Base-by-base conservation (phyloP, 108 stramenopile species). In the Fragilaria crotonensis region DNA sequence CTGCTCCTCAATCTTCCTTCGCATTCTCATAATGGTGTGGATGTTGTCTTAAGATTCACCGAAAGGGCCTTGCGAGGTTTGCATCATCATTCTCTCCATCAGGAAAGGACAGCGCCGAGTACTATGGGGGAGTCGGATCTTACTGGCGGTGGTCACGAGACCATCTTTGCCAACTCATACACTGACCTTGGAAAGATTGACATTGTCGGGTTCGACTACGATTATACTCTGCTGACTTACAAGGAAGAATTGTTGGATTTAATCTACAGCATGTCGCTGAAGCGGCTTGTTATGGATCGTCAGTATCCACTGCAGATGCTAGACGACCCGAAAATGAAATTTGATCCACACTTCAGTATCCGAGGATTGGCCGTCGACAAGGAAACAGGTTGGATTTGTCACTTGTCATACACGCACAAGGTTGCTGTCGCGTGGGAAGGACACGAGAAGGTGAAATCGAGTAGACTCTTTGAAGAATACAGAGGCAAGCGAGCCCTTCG, bases 211-310 rank as follows among this genome's bases (percentile, higher is more conserved):
- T 98, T 96, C 57, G 97, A 98, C 65, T 96, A 89, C 59, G 97
- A 98, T 66, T 98, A 96, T 60, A 98, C 97, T 2, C 79, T 98
- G 4, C 90, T 94, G 18, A 90, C 93, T 9, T 98, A 95, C 61
- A 87, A 73, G 3, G 71, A 84, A 29, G 84, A 92, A 59, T 65
- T 95, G 23, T 65, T 94, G 62, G 68, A 74, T 2, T 77, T 97
- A 41, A 95, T 98, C 46, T 98, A 96, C 65, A 81, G 88, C 27
- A 89, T 93, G 91, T 90, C 97, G 2, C 64, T 89, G 48, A 76
- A 77, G 30, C 71, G 93, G 29, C 73, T 98, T 59, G 93, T 96
- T 21, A 60, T 80, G 14, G 84, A 92, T 52, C 63, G 80, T 28
- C 71, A 88, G 30, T 98, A 95, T 73, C 96, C 97, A 2, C 48